Conservation (phyloP, 805 yeast genomes). For the Zygoascus bituminiphila region DNA sequence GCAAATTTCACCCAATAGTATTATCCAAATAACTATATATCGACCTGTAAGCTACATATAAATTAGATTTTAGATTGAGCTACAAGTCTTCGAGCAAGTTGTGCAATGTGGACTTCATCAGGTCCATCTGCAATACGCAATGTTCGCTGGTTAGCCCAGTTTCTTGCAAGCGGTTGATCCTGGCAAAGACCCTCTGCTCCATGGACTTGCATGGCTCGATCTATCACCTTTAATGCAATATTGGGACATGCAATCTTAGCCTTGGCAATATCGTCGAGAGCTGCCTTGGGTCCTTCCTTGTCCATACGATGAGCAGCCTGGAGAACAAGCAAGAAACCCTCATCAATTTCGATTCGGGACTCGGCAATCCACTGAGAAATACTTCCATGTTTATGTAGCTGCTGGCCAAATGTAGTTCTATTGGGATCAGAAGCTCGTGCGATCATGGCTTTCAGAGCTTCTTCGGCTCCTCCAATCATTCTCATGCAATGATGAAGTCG, state of each 20-base stretch:
- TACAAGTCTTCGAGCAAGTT: slow-evolving; percentile 38
- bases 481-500: slow-evolving; percentile 66
- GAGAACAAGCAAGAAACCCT: slow-evolving; percentile 45
- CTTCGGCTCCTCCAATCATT: slow-evolving; percentile 52
- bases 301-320: slow-evolving; percentile 58
- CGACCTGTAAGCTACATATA: not conserved
- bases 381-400: slow-evolving; percentile 42
- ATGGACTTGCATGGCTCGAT: slow-evolving; percentile 55
- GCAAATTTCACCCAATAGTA: no score
- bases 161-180: slow-evolving; percentile 49
- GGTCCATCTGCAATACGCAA: slow-evolving; percentile 63
- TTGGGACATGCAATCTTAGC: slow-evolving; percentile 59
- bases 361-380: slow-evolving; percentile 44
- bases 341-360: slow-evolving; percentile 45
- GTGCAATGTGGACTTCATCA: slow-evolving; percentile 55
- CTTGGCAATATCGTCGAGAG: slow-evolving; percentile 48
- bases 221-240: slow-evolving; percentile 42
- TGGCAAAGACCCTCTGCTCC: slow-evolving; percentile 61
- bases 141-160: slow-evolving; percentile 46
- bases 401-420: slow-evolving; percentile 45
- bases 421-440: slow-evolving; percentile 40
- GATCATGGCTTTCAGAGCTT: slow-evolving; percentile 40
- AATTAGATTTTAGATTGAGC: not conserved
- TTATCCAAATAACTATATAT: no score
- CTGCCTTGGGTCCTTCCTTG: slow-evolving; percentile 43